Conservation (phyloP, 2,329 filamentous ascomycete species). For the Fusarium hainanense region DNA sequence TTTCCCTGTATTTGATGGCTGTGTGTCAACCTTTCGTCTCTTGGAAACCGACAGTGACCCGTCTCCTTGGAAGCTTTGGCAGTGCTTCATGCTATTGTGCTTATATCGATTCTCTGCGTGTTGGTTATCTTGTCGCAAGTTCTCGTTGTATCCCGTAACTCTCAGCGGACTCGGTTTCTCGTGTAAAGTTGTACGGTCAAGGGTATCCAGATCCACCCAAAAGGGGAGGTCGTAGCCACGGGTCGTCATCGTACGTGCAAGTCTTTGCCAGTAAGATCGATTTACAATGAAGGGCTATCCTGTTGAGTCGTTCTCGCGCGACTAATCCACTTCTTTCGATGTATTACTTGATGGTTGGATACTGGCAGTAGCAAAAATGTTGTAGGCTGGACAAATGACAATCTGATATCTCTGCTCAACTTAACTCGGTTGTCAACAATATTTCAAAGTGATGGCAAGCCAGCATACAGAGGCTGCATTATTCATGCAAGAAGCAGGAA, state of each 20-base stretch:
- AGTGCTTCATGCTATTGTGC: conserved; percentile 37
- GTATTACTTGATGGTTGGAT: not conserved
- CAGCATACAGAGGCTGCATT: not conserved
- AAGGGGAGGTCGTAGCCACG: conserved; percentile 41
- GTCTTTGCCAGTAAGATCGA: not conserved
- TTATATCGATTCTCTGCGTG: conserved; percentile 42
- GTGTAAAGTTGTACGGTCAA: conserved; percentile 29
- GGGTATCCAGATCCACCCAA: conserved; percentile 48
- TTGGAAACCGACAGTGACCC: conserved; percentile 52
- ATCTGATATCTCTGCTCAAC: not conserved
- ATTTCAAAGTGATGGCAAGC: not conserved
- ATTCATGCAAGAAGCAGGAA: conserved; percentile 3
- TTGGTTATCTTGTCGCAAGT: conserved; percentile 15
- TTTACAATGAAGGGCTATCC: too few species aligned
- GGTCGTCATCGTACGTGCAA: conserved; percentile 52
- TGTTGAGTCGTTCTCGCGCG: not conserved
- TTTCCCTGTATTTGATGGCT: conserved; percentile 22
- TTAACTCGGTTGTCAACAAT: not conserved
- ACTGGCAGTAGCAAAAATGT: not conserved
- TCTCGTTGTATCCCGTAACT: conserved; percentile 57
- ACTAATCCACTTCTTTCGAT: too few species aligned
- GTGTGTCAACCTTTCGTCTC: conserved; percentile 42
- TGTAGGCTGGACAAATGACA: not conserved
- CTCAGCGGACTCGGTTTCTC: conserved; percentile 60
- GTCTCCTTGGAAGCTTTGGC: conserved; percentile 18